phyloP scores from a whole-genome alignment of 2,329 filamentous ascomycete genomes.

The Venturia pyrina region DNA sequence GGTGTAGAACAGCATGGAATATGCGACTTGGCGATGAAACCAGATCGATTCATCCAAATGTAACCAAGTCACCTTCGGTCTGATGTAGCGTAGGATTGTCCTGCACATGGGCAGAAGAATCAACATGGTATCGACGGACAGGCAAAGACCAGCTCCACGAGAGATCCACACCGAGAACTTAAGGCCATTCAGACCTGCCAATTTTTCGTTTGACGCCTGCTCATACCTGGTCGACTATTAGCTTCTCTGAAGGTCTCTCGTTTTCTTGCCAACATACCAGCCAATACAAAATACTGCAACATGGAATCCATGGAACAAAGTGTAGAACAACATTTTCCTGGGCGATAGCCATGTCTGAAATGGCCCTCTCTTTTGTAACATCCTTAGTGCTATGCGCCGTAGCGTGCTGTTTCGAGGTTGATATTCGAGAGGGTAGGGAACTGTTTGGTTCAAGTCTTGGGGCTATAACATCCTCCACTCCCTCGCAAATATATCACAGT shows the following conservation, averaged over 20 bases:
- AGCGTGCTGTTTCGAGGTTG: background rate
- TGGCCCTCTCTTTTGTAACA: conserved; percentile 13
- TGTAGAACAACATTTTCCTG: conserved; percentile 66
- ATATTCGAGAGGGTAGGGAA: background rate
- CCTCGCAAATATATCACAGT: background rate
- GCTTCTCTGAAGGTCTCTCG: background rate
- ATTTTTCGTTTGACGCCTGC: conserved; percentile 56
- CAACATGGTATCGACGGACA: conserved; percentile 75
- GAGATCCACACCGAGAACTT: conserved; percentile 92
- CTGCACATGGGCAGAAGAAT: conserved; percentile 93
- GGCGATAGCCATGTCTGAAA: conserved; percentile 44
- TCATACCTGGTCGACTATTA: conserved; percentile 53
- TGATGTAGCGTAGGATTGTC: conserved; percentile 72
- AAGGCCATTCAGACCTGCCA: conserved; percentile 72
- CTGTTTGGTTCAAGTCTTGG: background rate
- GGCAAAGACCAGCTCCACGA: conserved; percentile 77
- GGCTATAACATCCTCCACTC: background rate
- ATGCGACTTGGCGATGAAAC: conserved; percentile 94
- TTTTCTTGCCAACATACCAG: conserved; percentile 52
- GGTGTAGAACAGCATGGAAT: conserved; percentile 75
- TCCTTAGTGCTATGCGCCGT: background rate
- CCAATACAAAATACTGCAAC: conserved; percentile 70
- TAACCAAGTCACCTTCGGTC: conserved; percentile 78
- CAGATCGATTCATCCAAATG: conserved; percentile 95
- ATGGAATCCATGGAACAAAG: conserved; percentile 73